Percentiles rank a stretch among this genome's conserved stretches.
phyloP scores from a whole-genome alignment of 1,139 yeast genomes.

The Kurtzmaniella quercitrusa region DNA sequence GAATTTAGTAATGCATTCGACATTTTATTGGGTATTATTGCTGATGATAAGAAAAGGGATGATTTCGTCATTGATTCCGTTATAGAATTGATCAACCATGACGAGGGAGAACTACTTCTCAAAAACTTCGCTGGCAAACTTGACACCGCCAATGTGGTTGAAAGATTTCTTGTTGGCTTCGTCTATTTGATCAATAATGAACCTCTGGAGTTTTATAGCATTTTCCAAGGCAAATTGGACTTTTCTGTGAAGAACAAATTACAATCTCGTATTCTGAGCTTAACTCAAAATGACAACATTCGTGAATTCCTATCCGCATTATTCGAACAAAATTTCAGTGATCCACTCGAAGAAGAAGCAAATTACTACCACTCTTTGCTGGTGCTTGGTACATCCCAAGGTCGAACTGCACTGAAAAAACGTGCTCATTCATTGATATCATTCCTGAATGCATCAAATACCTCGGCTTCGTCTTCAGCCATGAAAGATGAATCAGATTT shows the following conservation, averaged over 20 bases:
- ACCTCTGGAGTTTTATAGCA: conserved; percentile 19
- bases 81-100: conserved; percentile 29
- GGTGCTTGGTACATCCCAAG: conserved; percentile 23
- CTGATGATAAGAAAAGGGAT: conserved; percentile 13
- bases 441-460: conserved; percentile 2
- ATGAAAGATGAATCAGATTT: conserved; percentile 15
- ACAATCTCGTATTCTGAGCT: conserved; percentile 15
- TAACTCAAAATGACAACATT: conserved; percentile 15
- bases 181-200: conserved; percentile 30
- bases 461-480: conserved; percentile 2
- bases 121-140: conserved; percentile 21
- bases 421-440: conserved; percentile 7
- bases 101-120: conserved; percentile 22
- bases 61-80: conserved; percentile 27
- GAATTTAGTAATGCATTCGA: conserved; percentile 26
- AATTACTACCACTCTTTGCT: conserved; percentile 36
- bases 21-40: conserved; percentile 16
- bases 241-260: conserved; percentile 14
- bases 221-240: conserved; percentile 18
- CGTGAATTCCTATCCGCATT: conserved; percentile 19
- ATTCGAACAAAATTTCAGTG: conserved; percentile 11
- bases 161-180: conserved; percentile 33
- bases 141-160: conserved; percentile 15
- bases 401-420: conserved; percentile 5
- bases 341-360: conserved; percentile 15